Conservation (phyloP, 1,139 yeast genomes). For the Sugiyamaella castrensis region DNA sequence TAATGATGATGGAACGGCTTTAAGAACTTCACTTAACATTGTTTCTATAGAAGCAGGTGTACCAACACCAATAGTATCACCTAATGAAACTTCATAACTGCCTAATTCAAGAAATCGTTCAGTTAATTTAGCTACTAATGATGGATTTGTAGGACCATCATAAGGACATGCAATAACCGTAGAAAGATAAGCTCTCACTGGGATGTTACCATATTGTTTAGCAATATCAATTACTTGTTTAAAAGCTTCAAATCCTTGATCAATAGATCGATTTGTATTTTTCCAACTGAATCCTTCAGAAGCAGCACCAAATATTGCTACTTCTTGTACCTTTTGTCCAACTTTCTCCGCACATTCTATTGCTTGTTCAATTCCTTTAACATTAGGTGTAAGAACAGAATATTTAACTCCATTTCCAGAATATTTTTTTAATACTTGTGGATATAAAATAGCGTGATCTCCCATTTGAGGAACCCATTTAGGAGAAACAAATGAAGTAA, state of each 20-base stretch:
- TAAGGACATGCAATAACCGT: conserved; percentile 40
- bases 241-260: conserved; percentile 32
- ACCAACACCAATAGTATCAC: conserved; percentile 40
- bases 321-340: conserved; percentile 28
- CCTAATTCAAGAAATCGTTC: conserved; percentile 34
- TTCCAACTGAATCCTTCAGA: conserved; percentile 37
- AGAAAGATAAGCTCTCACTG: conserved; percentile 37
- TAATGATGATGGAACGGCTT: conserved; percentile 28
- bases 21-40: conserved; percentile 31
- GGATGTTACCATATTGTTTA: conserved; percentile 22
- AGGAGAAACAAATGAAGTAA: conserved; percentile 39
- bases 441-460: conserved; percentile 27
- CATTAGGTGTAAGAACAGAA: conserved; percentile 37
- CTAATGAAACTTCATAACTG: conserved; percentile 39
- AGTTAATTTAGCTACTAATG: conserved; percentile 32
- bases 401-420: conserved; percentile 29
- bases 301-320: conserved; percentile 39
- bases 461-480: conserved; percentile 41
- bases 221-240: conserved; percentile 32
- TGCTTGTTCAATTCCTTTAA: conserved; percentile 35
- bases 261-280: conserved; percentile 36
- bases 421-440: conserved; percentile 23
- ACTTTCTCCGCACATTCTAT: conserved; percentile 25
- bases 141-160: conserved; percentile 38
- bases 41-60: conserved; percentile 33